Conservation (phyloP, 1,284 basidiomycete species). For the Schizophyllum amplum region DNA sequence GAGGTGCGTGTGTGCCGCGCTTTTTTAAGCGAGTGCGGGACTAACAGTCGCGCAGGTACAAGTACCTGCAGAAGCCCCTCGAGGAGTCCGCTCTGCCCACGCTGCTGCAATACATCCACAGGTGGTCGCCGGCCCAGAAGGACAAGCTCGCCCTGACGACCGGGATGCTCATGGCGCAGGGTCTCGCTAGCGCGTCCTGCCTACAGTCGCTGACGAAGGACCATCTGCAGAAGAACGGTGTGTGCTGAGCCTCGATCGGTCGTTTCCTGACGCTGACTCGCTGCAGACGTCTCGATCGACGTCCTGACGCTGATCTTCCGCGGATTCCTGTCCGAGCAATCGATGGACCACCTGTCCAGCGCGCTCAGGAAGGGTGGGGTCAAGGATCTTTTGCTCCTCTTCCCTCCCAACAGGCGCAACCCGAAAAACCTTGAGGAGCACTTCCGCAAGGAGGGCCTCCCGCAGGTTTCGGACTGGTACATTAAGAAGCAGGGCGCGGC, state of each 20-base stretch:
- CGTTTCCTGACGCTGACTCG: no score
- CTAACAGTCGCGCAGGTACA: slow-evolving; percentile 56
- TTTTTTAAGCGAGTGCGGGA: slow-evolving; percentile 3
- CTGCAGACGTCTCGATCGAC: slow-evolving; percentile 63
- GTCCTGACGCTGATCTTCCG: slow-evolving; percentile 79
- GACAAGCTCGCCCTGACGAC: slow-evolving; percentile 79
- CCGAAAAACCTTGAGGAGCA: slow-evolving; percentile 72
- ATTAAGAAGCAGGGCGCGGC: slow-evolving; percentile 77
- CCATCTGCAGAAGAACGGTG: slow-evolving; percentile 90
- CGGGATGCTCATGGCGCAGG: slow-evolving; percentile 78
- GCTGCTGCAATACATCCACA: slow-evolving; percentile 84
- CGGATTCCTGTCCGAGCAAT: slow-evolving; percentile 70
- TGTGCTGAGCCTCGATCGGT: slow-evolving; percentile 23
- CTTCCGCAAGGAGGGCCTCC: slow-evolving; percentile 74
- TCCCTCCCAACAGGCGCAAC: slow-evolving; percentile 77
- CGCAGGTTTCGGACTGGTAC: slow-evolving; percentile 86
- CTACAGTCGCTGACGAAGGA: slow-evolving; percentile 85
- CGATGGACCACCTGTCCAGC: slow-evolving; percentile 79
- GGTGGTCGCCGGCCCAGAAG: slow-evolving; percentile 69
- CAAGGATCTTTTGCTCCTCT: slow-evolving; percentile 82
- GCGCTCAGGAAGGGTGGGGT: slow-evolving; percentile 78
- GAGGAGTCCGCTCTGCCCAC: slow-evolving; percentile 80
- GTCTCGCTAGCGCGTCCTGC: slow-evolving; percentile 70
- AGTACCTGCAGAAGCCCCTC: slow-evolving; percentile 95
- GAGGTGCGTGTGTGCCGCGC: slow-evolving; percentile 51